Conservation (phyloP, 345 rosid species). For the Cardiospermum halicacabum region DNA sequence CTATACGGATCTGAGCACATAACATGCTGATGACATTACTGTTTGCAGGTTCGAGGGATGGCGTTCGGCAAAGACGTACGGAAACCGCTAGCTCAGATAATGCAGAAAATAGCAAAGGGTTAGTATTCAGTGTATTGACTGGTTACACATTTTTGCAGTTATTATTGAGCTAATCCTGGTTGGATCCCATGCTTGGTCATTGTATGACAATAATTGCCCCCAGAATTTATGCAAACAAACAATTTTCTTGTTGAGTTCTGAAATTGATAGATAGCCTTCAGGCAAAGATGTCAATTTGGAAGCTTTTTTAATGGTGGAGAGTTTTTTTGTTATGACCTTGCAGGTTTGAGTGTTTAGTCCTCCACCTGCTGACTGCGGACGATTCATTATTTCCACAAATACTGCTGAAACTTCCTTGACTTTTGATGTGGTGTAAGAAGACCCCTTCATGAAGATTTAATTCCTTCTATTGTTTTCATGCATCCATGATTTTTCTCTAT, state of each 20-base stretch:
- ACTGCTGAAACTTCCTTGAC: constrained; percentile 98
- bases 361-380: constrained; percentile 91
- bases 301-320: constrained; percentile 14
- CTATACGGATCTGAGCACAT: not conserved
- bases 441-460: constrained; percentile 19
- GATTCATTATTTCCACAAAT: constrained; percentile 89
- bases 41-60: constrained; percentile 86
- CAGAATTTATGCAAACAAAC: not conserved
- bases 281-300: not conserved
- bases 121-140: constrained; percentile 24
- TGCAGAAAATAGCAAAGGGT: constrained; percentile 86
- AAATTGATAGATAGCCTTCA: too few relatives aligned
- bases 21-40: constrained; percentile 1
- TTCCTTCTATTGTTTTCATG: constrained; percentile 14
- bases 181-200: not conserved
- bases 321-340: constrained; percentile 23
- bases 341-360: constrained; percentile 95
- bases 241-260: not conserved
- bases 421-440: constrained; percentile 96
- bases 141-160: not conserved
- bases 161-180: not conserved
- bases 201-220: not conserved
- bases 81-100: constrained; percentile 79
- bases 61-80: constrained; percentile 83
- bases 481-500: constrained; percentile 1